Base-by-base conservation (phyloP, 148 eudicot genomes). In the Camellia sinensis region DNA sequence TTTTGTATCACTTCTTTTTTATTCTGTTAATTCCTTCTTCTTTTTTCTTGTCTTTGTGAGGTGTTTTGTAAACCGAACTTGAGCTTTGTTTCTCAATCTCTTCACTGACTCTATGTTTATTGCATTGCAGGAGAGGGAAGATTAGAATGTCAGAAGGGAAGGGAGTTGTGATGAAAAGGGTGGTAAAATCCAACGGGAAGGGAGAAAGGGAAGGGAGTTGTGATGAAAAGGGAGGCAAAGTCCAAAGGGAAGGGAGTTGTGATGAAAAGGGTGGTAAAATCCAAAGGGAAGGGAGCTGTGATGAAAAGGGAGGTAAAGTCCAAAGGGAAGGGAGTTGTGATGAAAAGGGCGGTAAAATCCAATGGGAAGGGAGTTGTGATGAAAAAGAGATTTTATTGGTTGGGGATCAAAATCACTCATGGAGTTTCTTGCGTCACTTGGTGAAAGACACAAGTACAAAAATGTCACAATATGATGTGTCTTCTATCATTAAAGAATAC, bases 361-460 rank as follows among this genome's bases (percentile, higher is more conserved):
- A 87, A 29, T 0, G 0, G 29, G 29, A 29, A 29, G 29, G 29
- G 29, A 67, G 57, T 66, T 45, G 56, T 71, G 83, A 82, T 48
- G 73, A 77, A 88, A 79, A 74, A 78, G 57, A 29, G 87, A 89
- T 65, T 92, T 84, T 67, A 21, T 77, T 56, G 92, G 95, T 37
- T 92, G 98, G 98, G 98, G 87, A 75, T 92, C 97, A 41, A 89
- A 53, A 78, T 78, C 88, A 68, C 87, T 94, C 54, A 87, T 91
- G 11, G 85, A 75, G 8, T 94, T 94, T 81, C 93, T 94, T 45
- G 19, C 67, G 15, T 89, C 88, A 62, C 81, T 91, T 52, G 93
- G 91, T 73, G 83, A 80, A n/a, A 84, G 82, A 89, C 54, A 83
- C 90, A 7, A 72, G 63, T 52, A 68, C 76, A 80, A 41, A 78